phyloP scores from a whole-genome alignment of 2,329 filamentous ascomycete species.

The Colletotrichum gloeosporioides region DNA sequence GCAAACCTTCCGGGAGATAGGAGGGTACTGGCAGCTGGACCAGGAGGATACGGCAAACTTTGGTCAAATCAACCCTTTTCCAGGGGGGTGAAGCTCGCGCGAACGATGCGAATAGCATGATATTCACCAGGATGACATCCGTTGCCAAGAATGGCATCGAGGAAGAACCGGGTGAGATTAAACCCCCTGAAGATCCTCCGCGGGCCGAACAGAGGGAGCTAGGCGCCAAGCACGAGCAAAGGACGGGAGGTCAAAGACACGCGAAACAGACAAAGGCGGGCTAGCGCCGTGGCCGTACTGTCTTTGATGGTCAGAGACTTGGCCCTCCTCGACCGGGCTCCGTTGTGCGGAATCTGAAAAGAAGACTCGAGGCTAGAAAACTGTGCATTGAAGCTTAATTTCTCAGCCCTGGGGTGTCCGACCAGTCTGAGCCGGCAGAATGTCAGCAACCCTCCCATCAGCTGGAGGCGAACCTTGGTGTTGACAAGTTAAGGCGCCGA shows the following conservation, averaged over 20 bases:
- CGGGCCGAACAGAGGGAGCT: not conserved
- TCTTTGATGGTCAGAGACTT: not conserved
- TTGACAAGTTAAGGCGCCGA: not conserved
- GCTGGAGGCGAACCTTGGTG: not conserved
- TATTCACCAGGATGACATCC: not conserved
- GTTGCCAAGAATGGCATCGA: not conserved
- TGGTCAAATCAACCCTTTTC: not conserved
- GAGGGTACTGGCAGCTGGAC: conserved; percentile 16
- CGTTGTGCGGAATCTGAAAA: not conserved
- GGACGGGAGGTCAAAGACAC: not conserved
- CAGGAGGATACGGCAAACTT: not conserved
- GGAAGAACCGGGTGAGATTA: not conserved
- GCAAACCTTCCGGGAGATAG: conserved; percentile 2
- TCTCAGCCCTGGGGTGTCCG: not conserved
- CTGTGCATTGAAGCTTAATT: not conserved
- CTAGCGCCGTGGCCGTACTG: not conserved
- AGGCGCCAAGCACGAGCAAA: not conserved
- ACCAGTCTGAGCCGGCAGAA: not conserved
- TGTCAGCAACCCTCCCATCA: not conserved
- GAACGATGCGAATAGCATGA: not conserved
- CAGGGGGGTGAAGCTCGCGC: not conserved
- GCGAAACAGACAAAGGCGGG: not conserved
- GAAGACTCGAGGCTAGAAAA: not conserved
- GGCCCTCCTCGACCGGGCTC: not conserved
- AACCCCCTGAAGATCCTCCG: not conserved